These are phyloP conservation scores for Laetiporus sulphureus DNA, from an alignment of 1,284 basidiomycete species.

Conservation along the genomic window DNA sequence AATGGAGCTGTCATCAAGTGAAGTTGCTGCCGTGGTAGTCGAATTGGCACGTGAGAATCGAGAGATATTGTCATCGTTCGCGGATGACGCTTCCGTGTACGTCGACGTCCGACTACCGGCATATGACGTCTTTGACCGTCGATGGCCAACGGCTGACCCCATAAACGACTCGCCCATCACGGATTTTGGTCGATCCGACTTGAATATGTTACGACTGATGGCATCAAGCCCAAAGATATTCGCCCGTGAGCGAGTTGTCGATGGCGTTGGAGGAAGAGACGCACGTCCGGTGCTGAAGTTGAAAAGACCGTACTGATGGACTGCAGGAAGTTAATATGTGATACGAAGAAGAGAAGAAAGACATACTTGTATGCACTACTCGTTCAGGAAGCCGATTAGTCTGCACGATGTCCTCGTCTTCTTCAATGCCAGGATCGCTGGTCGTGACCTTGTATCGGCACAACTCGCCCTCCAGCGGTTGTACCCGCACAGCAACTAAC, in stretches of 20 bases:
- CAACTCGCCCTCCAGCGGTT: constrained; percentile 77
- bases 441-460: constrained; percentile 73
- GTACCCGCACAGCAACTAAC: constrained; percentile 66
- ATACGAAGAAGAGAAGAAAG: too few species aligned
- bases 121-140: constrained; percentile 61
- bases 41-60: constrained; percentile 69
- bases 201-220: constrained; percentile 69
- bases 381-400: constrained; percentile 63
- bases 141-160: constrained; percentile 57
- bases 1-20: constrained; percentile 48
- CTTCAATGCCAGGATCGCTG: constrained; percentile 62
- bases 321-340: constrained; percentile 32
- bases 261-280: constrained; percentile 78
- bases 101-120: constrained; percentile 60
- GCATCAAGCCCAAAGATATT: constrained; percentile 81
- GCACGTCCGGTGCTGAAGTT: constrained; percentile 72
- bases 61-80: constrained; percentile 54
- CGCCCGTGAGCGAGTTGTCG: constrained; percentile 62
- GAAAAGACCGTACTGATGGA: constrained; percentile 83
- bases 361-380: constrained; percentile 75
- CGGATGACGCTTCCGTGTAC: constrained; percentile 48
- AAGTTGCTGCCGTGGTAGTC: constrained; percentile 54
- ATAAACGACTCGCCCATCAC: constrained; percentile 65
- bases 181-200: constrained; percentile 54
- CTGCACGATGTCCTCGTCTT: constrained; percentile 80